Base-by-base conservation (phyloP, 345 rosid species). In the Cochlearia excelsa region DNA sequence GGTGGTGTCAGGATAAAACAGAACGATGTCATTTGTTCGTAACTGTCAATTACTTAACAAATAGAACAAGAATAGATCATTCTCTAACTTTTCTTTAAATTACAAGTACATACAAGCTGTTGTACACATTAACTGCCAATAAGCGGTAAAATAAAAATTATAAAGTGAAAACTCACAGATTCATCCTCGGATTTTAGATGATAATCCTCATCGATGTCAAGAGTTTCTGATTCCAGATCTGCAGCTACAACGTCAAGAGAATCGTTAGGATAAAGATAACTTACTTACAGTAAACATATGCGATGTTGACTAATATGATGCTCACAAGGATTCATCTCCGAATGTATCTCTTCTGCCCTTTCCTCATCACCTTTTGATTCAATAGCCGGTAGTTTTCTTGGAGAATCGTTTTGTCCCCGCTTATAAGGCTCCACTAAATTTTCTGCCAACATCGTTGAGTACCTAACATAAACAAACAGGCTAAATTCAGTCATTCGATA, bases 391-490 rank as follows among this genome's bases (percentile, higher is more conserved):
- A 67, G 65, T 63, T 69, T 57, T 65, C 49, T 69, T 26, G 64
- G 43, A 54, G 81, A 40, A 69, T 59, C 28, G 41, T 59, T 82
- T 64, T 70, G 79, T 54, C 61, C 62, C 33, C 75, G 83, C 59
- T 71, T 78, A 57, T 42, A 53, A 31, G 79, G 71, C 55, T 89
- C 97, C 64, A 70, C 87, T 61, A 94, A 79, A 76, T 94, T 94
- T 84, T 94, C 99, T 29, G 99, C 99, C 60, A 94, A 77, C 99
- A 94, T 94, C 42, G 97, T 90, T 55, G 99, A 94, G 82, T 94
- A 94, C 82, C 99, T 94, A 57, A 67, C 70, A 71, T 46, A 51
- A 46, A 53, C 55, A 46, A 70, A 57, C 59, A 57, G 35, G 39
- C 62, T 6, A 44, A 40, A 38, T 41, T 59, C 34, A 52, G 60